Evolutionary conservation across 2,329 filamentous ascomycete species (phyloP), one percentile per base, ranked within the genome.

Genomic region (Scolecobasidium constrictum): DNA sequence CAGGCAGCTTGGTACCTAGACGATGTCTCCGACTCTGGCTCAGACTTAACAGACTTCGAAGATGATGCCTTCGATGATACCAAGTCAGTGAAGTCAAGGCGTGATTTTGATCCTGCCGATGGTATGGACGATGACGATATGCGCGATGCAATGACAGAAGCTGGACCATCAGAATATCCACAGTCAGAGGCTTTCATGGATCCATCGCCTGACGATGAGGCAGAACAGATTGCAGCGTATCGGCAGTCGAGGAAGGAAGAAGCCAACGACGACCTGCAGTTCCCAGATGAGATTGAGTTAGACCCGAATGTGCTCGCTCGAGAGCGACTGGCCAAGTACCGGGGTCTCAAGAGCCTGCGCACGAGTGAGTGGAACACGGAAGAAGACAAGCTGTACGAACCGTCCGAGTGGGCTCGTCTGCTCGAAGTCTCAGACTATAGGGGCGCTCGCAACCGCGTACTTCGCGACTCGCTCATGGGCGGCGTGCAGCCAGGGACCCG

Each of bases 251-350:
- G 79, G 49, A 78, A 79, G 40, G 78, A 79, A 18, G 90, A 95
- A 52, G 86, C 79, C 3, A 77, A 88, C 39, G 88, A 96, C 12
- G 92, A 98, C 60, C 76, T 84, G 43, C 90, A 96, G 60, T 98
- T 96, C 61, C 92, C 92, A 0, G 92, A 98, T 51, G 92, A 98
- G 62, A 92, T 98, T 45, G 93, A 98, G 61, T 69, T 98, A 42
- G 86, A 85, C 50, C 92, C 93, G 0, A 76, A 90, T 42, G 86
- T 93, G 3, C 71, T 86, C 35, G 92, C 92, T 1, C 71, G 86
- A 40, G 92, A 98, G 63, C 75, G 92, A 35, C 67, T 98, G 42
- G 77, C 83, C 6, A 77, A 85, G 46, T 98, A 95, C 64, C 75
- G 92, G 56, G 92, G 92, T 34, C 65, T 98, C 50, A 98, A 96